Evolutionary conservation across 176 grass and related monocot genomes (phyloP).

Genomic region (Ensete ventricosum): DNA sequence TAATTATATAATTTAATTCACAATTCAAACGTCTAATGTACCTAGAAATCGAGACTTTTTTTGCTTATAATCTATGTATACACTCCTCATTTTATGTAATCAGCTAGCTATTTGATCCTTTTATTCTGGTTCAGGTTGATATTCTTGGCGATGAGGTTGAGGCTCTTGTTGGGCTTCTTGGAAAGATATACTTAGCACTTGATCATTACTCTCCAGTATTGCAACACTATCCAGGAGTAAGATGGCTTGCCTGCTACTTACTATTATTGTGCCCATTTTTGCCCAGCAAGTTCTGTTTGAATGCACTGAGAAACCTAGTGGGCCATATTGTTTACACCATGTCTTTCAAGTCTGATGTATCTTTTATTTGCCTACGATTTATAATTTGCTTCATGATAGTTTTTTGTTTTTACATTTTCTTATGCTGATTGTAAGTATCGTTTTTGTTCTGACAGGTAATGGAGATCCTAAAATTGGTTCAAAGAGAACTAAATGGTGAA

Average conservation of each 20-base stretch:
- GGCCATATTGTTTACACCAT: background rate
- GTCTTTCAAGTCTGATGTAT: background rate
- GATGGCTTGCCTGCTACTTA: conserved; percentile 1
- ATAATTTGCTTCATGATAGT: background rate
- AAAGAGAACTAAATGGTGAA: conserved; percentile 18
- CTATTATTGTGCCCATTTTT: background rate
- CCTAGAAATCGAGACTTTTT: background rate
- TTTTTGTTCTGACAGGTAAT: conserved; percentile 13
- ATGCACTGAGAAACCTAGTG: background rate
- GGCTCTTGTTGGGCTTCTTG: conserved; percentile 46
- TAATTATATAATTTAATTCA: background rate
- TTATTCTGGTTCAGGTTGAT: conserved; percentile 53
- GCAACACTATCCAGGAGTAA: conserved; percentile 84
- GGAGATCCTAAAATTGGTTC: conserved; percentile 16
- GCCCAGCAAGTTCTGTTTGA: background rate
- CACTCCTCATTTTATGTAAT: background rate
- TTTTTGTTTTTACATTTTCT: background rate
- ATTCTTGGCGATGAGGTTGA: conserved; percentile 86
- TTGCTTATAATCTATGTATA: background rate
- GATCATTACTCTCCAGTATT: conserved; percentile 89
- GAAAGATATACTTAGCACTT: conserved; percentile 77
- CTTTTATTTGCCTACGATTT: background rate
- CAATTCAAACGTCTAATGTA: background rate
- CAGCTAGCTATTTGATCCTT: conserved; percentile 1
- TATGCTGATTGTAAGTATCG: background rate